Evolutionary conservation across 176 grass and related monocot species (phyloP).

Genomic region (Poa annua): DNA sequence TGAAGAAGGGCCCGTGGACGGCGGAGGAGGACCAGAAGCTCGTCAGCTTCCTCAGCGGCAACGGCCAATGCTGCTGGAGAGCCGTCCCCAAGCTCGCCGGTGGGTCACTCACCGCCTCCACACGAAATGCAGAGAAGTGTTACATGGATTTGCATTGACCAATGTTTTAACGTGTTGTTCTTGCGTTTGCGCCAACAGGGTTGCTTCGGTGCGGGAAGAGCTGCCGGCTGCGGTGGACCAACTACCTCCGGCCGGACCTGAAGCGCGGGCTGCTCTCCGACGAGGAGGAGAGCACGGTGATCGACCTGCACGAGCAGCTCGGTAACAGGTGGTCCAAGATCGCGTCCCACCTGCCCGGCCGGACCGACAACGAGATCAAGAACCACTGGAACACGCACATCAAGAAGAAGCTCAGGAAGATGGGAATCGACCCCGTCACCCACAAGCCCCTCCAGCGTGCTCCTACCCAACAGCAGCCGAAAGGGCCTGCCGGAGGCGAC

Average conservation of each 20-base stretch:
- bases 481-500: background rate
- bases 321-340: conserved; percentile 97
- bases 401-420: conserved; percentile 92
- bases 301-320: conserved; percentile 83
- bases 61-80: conserved; percentile 83
- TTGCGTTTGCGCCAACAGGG: conserved; percentile 38
- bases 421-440: conserved; percentile 75
- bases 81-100: conserved; percentile 89
- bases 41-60: conserved; percentile 69
- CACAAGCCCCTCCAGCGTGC: conserved; percentile 55
- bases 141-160: background rate
- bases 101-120: conserved; percentile 13
- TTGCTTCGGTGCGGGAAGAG: conserved; percentile 91
- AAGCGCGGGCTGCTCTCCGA: conserved; percentile 73
- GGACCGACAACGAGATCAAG: conserved; percentile 96
- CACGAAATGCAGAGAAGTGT: background rate
- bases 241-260: conserved; percentile 86
- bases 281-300: conserved; percentile 72
- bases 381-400: conserved; percentile 96
- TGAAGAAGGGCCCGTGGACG: conserved; percentile 89
- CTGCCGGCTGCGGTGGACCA: conserved; percentile 87
- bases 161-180: conserved; percentile 12
- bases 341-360: conserved; percentile 71
- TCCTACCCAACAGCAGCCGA: background rate
- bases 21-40: conserved; percentile 80